Conservation (phyloP, 345 rosid genomes). For the Eucalyptus erythrocorys region DNA sequence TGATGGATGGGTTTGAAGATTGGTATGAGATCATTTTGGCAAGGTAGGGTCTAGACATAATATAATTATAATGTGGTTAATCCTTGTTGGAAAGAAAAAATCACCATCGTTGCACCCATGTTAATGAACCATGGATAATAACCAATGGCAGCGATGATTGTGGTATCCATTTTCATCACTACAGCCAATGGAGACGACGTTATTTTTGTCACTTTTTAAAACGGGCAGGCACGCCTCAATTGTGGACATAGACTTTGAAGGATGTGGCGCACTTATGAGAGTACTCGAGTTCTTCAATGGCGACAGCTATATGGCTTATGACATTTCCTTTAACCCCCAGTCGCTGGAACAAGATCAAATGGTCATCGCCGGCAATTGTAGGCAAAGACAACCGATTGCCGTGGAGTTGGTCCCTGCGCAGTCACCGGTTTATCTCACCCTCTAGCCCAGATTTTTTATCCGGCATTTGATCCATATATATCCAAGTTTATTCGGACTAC, state of each 20-base stretch:
- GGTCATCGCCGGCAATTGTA: background rate
- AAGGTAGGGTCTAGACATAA: background rate
- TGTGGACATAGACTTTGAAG: no score
- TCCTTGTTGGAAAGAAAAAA: background rate
- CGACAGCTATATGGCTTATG: no score
- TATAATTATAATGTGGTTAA: background rate
- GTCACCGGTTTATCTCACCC: rapidly evolving
- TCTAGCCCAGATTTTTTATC: background rate
- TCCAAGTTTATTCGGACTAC: background rate
- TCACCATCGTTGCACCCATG: background rate
- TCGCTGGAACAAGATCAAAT: background rate
- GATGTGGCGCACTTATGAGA: no score
- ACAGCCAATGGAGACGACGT: background rate
- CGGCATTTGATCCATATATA: background rate
- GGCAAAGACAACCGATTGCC: background rate
- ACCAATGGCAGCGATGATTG: background rate
- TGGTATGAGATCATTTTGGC: background rate
- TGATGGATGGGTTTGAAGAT: background rate
- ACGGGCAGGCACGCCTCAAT: no score
- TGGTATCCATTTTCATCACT: background rate
- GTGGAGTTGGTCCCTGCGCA: background rate
- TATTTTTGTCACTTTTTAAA: no score
- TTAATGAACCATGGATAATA: background rate
- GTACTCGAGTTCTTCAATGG: no score
- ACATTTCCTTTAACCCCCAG: no score